Base-by-base conservation (phyloP, 163 green algal species). In the Scenedesmus sp. region DNA sequence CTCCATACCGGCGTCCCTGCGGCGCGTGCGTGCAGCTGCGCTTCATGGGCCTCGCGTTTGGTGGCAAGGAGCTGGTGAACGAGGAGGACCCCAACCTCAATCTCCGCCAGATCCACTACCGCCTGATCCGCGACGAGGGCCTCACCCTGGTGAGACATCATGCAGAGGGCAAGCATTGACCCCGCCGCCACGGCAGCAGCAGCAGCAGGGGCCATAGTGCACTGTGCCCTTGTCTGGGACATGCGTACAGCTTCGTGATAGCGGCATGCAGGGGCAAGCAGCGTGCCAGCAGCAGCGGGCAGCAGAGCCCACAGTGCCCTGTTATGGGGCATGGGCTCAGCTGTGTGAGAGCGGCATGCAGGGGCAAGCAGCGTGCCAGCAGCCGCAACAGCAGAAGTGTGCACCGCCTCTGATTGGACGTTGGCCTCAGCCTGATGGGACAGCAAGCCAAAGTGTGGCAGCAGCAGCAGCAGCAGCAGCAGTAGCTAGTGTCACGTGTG, bases 11-110 rank as follows among this genome's bases (percentile, higher is more conserved):
- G 1, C 53, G 37, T 33, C 30, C 4, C 18, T 65, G 18, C 26
- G 49, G 22, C 6, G 20, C 18, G 79, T 42, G 30, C n/a, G 15
- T 4, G 1, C 86, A 91, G 86, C 42, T 92, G n/a, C 44, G 65
- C 44, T 89, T 89, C 49, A 92, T 92, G 88, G 88, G 40, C 26
- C 61, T 92, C 9, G 88, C 88, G 13, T 92, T 92, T 92, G 88
- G 88, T n/a, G 88, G 88, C 49, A 92, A 92, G 81, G 81, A 92
- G 81, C 68, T 92, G 33, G 88, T 92, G 6, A 76, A 59, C 53
- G 81, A 92, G 61, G 81, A 92, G 51, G 80, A 92, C 61, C 88
- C 88, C 49, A 81, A 76, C 82, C 70, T 92, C 43, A 89, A 92
- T 81, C 81, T 92, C 22, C 70, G 88, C 22, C 76, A 78, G 59